Percentiles rank a stretch among this genome's conserved stretches.
These are phyloP conservation scores for Tuber indicum DNA, from an alignment of 495 filamentous ascomycete genomes.

Conservation along the genomic window DNA sequence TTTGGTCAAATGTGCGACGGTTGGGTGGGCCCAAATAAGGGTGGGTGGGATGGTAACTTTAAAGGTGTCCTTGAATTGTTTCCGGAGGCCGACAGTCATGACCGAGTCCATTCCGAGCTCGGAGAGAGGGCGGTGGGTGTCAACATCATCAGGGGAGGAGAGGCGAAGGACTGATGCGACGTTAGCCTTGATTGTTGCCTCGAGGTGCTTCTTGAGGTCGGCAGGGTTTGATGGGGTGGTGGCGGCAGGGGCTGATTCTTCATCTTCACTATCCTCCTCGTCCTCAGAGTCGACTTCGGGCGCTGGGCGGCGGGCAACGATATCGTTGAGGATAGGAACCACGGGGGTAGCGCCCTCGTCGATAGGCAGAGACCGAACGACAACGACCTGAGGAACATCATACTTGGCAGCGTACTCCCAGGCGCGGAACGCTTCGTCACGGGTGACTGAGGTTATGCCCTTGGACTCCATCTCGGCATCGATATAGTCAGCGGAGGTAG, in stretches of 20 bases:
- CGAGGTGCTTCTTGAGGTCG: not conserved
- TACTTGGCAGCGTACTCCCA: slow-evolving; percentile 44
- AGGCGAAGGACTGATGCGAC: not conserved
- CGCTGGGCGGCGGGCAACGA: slow-evolving; percentile 36
- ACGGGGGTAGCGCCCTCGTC: slow-evolving; percentile 30
- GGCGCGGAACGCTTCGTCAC: slow-evolving; percentile 47
- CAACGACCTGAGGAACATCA: slow-evolving; percentile 44
- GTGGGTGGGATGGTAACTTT: slow-evolving; percentile 47
- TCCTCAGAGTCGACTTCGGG: not conserved
- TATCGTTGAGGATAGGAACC: slow-evolving; percentile 41
- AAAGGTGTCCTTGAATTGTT: slow-evolving; percentile 44
- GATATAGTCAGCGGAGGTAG: slow-evolving; percentile 45
- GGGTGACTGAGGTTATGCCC: slow-evolving; percentile 46
- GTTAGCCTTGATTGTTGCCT: not conserved
- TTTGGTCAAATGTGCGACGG: slow-evolving; percentile 43
- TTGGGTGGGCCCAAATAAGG: slow-evolving; percentile 46
- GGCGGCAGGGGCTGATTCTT: not conserved
- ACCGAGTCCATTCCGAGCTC: slow-evolving; percentile 48
- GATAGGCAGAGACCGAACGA: slow-evolving; percentile 39
- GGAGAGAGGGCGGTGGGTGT: slow-evolving; percentile 41
- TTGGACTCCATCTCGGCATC: slow-evolving; percentile 45
- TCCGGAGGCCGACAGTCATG: slow-evolving; percentile 46
- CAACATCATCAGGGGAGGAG: slow-evolving; percentile 41
- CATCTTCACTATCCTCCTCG: not conserved
- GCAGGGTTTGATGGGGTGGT: not conserved